Evolutionary conservation across 768 basidiomycete genomes (phyloP), one percentile per base, ranked within the genome.

Genomic region (Cytidiella melzeri): DNA sequence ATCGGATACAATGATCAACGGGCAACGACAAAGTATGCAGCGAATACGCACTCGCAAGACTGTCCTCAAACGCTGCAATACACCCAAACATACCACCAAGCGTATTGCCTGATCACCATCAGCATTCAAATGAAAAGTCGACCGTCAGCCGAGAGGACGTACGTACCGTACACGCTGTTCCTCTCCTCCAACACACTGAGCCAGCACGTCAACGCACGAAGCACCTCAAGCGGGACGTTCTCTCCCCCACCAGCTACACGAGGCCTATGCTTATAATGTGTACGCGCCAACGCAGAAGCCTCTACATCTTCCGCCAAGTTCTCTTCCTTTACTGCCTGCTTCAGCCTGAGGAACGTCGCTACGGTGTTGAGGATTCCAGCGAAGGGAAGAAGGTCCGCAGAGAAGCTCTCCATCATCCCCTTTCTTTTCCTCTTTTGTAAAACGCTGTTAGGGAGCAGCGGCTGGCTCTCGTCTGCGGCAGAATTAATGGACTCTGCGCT

Each of bases 151-250:
- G n/a, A n/a, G n/a, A n/a, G n/a, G n/a, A n/a, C n/a, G 13, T 2
- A 59, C 67, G 21, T 41, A 75, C 81, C 79, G 23, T 80, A 75
- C 11, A 82, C 77, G 19, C 73, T 75, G n/a, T 69, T 70, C 46
- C 81, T 69, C 57, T 76, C 79, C 53, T 84, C 81, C 30, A 83
- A 61, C 11, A 76, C 72, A 54, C 73, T 74, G 45, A 73, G 64
- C 81, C 81, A 84, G 48, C 79, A 73, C 54, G 79, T 79, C 43
- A 84, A 57, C 53, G 72, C 74, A 15, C 76, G 63, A 43, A 83
- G 40, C 39, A 83, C 69, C 56, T 81, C 76, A 27, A 82, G 59
- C 7, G 81, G 81, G 7, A 82, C 60, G 60, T 82, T 83, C 56
- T 80, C 72, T 10, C 80, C 79, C 9, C 62, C 65, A 4, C 68